Evolutionary conservation across 2,329 filamentous ascomycete species (phyloP), one percentile per base, ranked within the genome.

Genomic region (Fusarium nelsonii): DNA sequence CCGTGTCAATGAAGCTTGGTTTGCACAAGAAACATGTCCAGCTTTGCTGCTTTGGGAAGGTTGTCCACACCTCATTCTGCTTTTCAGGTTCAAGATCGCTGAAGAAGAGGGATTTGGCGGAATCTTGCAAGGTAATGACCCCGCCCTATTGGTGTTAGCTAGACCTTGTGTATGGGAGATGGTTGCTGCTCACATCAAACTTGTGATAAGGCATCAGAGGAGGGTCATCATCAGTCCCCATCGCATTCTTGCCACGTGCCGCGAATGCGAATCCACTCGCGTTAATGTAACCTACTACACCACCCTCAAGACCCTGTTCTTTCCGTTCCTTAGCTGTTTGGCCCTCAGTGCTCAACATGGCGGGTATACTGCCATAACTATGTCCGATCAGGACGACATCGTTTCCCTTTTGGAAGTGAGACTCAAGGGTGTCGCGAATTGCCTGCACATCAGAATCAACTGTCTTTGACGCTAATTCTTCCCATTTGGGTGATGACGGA

Each of bases 281-380:
- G 8, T 54, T 54, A 6, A 54, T 6, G 5, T n/a, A 44, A 8
- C 39, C 51, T 4, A 28, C 39, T 3, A 54, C 8, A 28, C 51
- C 51, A 9, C 39, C 39, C 12, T 33, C 6, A 15, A 44, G 20
- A 12, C 2, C 11, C 1, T 26, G 23, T 1, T 2, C 5, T 3
- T 43, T 34, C 6, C 50, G 39, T 11, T 44, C 39, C 2, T 44
- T 16, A 2, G 12, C 3, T 3, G 51, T 54, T 8, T 54, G 20
- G 3, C 51, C 39, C 8, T 54, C 30, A 3, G 43, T 44, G 12
- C 51, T 54, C 16, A 54, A 16, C 20, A 54, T 45, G 6, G 51
- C 32, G 11, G 51, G 51, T 18, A 54, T 54, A 8, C 51, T 54
- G 7, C 51, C 51, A 8, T 54, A 54, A 39, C 51, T 54, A 33